Percentiles rank a stretch among this genome's conserved stretches.
Evolutionary conservation across 2,329 filamentous ascomycete species (phyloP).

Genomic region (Epichloe aotearoae): DNA sequence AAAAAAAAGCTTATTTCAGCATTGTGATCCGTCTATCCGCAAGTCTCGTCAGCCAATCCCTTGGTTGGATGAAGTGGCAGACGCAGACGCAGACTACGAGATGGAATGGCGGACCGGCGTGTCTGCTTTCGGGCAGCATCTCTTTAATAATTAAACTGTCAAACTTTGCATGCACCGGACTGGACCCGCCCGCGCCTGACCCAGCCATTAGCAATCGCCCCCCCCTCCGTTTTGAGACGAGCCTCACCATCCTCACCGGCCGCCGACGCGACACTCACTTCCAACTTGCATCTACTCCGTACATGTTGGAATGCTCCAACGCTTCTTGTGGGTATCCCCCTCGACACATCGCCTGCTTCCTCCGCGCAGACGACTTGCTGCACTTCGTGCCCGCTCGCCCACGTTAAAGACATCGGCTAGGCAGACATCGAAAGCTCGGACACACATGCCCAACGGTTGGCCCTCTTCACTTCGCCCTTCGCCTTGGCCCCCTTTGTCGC

Average conservation of each 20-base stretch:
- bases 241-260: no score
- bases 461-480: not conserved
- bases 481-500: not conserved
- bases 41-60: no score
- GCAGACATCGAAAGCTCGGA: not conserved
- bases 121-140: no score
- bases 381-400: not conserved
- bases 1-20: no score
- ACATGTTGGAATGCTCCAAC: not conserved
- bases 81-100: no score
- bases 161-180: not conserved
- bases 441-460: not conserved
- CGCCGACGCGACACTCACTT: no score
- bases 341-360: not conserved
- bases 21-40: no score
- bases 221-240: not conserved
- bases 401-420: not conserved
- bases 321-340: not conserved
- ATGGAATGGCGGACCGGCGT: no score
- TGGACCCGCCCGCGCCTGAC: not conserved
- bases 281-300: not conserved
- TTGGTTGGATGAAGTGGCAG: no score
- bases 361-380: not conserved
- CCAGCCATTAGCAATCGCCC: not conserved
- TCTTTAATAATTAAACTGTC: no score